phyloP scores from a whole-genome alignment of 2,329 filamentous ascomycete genomes.

The Sporothrix inflata region DNA sequence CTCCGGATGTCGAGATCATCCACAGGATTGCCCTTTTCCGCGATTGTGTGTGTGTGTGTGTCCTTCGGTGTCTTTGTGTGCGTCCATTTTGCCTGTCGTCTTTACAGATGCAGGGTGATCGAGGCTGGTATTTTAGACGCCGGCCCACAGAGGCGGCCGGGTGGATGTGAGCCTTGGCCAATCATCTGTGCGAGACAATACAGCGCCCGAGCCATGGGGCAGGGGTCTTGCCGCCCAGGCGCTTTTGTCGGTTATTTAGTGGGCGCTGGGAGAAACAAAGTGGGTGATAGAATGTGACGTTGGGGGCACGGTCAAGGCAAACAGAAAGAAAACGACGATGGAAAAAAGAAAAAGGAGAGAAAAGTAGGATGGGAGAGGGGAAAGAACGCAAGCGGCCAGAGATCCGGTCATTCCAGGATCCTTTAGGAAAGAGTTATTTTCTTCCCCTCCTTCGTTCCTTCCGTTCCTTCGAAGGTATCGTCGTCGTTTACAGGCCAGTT shows the following conservation, averaged over 20 bases:
- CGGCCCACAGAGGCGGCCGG: constrained; percentile 16
- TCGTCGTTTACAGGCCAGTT: constrained; percentile 10
- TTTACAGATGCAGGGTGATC: background rate
- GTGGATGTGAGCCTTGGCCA: constrained; percentile 8
- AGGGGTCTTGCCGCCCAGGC: constrained; percentile 25
- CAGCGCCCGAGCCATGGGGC: background rate
- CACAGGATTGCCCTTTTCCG: constrained; percentile 4
- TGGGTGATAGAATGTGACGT: background rate
- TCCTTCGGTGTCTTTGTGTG: background rate
- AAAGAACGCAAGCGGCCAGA: too few species aligned
- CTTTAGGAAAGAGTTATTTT: background rate
- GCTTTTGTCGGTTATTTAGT: background rate
- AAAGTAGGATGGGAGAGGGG: background rate
- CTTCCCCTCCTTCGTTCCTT: background rate
- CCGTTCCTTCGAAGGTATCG: background rate
- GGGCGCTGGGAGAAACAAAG: background rate
- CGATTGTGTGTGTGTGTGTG: background rate
- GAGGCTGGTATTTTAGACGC: constrained; percentile 19
- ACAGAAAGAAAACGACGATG: background rate
- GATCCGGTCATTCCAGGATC: too few species aligned
- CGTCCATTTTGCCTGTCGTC: background rate
- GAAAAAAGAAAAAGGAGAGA: constrained; percentile 4
- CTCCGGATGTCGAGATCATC: background rate
- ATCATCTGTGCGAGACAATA: background rate
- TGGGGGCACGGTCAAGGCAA: background rate